Conservation (phyloP, 768 basidiomycete genomes). For the Termitomyces sp. region DNA sequence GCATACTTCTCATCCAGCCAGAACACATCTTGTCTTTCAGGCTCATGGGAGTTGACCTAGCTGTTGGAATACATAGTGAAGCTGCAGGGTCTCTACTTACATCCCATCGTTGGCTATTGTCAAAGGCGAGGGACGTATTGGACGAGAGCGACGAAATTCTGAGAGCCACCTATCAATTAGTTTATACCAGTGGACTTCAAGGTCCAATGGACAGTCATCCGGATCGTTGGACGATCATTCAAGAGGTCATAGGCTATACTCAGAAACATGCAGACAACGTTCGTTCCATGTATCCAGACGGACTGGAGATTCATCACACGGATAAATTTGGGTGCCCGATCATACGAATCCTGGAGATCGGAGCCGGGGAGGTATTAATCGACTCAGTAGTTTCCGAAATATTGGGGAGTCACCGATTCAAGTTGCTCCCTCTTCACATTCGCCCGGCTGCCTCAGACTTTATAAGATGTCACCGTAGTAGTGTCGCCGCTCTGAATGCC, state of each 20-base stretch:
- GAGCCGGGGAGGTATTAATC: conserved; percentile 15
- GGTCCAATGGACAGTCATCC: conserved; percentile 35
- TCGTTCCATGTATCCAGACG: conserved; percentile 11
- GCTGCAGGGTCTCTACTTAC: conserved; percentile 19
- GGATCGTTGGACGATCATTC: conserved; percentile 37
- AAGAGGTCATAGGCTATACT: conserved; percentile 33
- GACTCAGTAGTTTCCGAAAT: conserved; percentile 15
- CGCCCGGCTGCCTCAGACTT: conserved; percentile 17
- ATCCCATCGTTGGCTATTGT: conserved; percentile 23
- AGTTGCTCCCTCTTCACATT: conserved; percentile 13
- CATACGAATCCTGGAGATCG: conserved; percentile 15
- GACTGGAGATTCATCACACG: conserved; percentile 14
- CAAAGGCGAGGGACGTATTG: conserved; percentile 32
- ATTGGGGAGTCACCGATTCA: conserved; percentile 15
- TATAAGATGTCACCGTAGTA: conserved; percentile 13
- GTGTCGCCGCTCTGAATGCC: conserved; percentile 1
- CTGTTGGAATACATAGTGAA: not conserved
- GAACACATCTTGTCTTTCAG: conserved; percentile 52
- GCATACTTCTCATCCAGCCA: conserved; percentile 48
- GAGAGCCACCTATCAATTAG: conserved; percentile 41
- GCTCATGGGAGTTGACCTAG: conserved; percentile 40
- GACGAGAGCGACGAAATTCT: conserved; percentile 49
- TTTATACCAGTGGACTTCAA: conserved; percentile 41
- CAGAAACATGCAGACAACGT: conserved; percentile 13
- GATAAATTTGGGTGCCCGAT: conserved; percentile 1